These are phyloP conservation scores for Phytophthora pinifolia DNA, from an alignment of 352 stramenopile genomes.

Conservation along the genomic window DNA sequence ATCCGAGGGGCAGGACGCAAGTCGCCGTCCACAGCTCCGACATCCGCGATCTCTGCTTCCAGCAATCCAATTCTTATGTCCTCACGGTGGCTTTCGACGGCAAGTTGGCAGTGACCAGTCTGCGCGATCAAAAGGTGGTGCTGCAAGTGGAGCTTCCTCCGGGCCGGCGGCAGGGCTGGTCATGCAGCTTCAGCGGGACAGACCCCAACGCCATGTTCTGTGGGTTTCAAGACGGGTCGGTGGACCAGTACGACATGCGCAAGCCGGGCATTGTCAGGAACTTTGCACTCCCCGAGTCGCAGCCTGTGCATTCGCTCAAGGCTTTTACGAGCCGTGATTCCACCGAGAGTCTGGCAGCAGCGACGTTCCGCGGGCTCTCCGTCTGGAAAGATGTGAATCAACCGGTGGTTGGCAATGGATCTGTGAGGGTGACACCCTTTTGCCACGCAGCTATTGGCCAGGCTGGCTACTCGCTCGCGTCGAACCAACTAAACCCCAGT, in stretches of 20 bases:
- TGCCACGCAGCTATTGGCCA: conserved; percentile 21
- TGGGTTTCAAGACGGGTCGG: conserved; percentile 51
- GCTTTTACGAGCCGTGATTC: conserved; percentile 23
- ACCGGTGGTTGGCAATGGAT: conserved; percentile 5
- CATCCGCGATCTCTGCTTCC: conserved; percentile 61
- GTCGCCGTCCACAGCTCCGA: conserved; percentile 45
- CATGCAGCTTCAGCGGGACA: conserved; percentile 40
- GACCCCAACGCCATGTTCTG: conserved; percentile 52
- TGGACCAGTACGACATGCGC: conserved; percentile 56
- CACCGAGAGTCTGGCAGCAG: conserved; percentile 39
- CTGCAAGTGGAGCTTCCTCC: conserved; percentile 40
- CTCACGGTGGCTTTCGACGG: conserved; percentile 65
- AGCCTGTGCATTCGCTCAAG: conserved; percentile 58
- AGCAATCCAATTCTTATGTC: conserved; percentile 28
- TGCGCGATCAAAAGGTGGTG: conserved; percentile 42
- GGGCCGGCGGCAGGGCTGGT: conserved; percentile 52
- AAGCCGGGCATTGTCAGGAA: conserved; percentile 36
- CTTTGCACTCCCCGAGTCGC: conserved; percentile 39
- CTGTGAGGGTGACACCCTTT: conserved; percentile 15
- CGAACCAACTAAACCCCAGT: conserved; percentile 25
- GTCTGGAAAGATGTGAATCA: conserved; percentile 36
- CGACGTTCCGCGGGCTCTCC: conserved; percentile 44
- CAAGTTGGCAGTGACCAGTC: conserved; percentile 51
- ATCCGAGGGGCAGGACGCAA: conserved; percentile 29
- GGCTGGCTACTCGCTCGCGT: conserved; percentile 40